Base-by-base conservation (phyloP, 2,329 filamentous ascomycete genomes). In the Stemphylium beticola region DNA sequence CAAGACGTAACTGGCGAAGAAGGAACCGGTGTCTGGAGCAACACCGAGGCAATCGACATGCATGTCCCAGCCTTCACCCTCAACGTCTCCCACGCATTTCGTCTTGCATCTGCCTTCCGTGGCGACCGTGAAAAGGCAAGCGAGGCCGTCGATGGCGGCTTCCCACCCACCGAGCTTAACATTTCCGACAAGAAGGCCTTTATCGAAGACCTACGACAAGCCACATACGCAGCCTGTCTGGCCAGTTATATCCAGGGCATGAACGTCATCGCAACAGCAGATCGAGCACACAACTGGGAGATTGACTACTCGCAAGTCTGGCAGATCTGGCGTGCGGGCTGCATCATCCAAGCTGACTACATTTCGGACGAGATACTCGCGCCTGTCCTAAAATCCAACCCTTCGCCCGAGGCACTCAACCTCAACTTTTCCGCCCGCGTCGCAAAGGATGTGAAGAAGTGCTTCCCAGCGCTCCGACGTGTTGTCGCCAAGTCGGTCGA, bases 331-430 rank as follows among this genome's bases (percentile, higher is more conserved):
- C 82, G 86, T 2, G 85, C 81, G 0, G 87, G 88, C 7, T 90
- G 87, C 72, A 90, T 91, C 71, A 90, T 91, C 66, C 83, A 87
- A 64, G 82, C 84, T 1, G 87, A 89, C 60, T 80, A 84, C 61
- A 87, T 91, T 55, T 81, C 82, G 3, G 64, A 71, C 43, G 82
- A 87, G 45, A 71, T 90, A 26, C 77, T 90, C 2, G 76, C 79
- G 5, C 71, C 74, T 0, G 75, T 83, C 42, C 81, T 78, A 24
- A 64, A 65, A n/a, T 59, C 59, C 5, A 62, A 64, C 4, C 58
- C 61, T 1, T 57, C 59, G 1, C 71, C 77, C 11, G 76, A 80
- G 60, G 79, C 85, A 50, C 74, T 85, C 5, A 74, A 80, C 4
- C 76, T 74, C 59, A 72, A 82, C 49, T 65, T 65, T 40, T 67